Base-by-base conservation (phyloP, 768 basidiomycete species). In the Auriscalpium vulgare region DNA sequence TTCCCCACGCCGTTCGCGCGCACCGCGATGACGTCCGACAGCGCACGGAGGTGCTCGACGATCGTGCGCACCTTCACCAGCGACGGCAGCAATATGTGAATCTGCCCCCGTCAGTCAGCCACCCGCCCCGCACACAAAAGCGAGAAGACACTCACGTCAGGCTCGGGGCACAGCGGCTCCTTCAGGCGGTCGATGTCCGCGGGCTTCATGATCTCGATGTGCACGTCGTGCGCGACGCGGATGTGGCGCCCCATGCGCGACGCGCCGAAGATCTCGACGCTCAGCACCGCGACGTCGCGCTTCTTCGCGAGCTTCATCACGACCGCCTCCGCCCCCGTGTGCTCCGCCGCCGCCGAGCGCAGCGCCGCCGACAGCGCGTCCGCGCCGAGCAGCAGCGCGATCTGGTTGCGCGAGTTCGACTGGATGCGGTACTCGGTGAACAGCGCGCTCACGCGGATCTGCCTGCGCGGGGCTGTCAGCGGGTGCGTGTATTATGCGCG, bases 251-350 rank as follows among this genome's bases (percentile, higher is more conserved):
- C 88, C 34, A 80, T 74, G n/a, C 82, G 73, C 10, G 83, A 85
- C 51, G 79, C 69, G 0, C 82, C 84, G 46, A 73, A 75, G 57
- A 93, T 88, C 61, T 88, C 88, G 57, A 93, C 88, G 48, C 79
- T 83, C 10, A 93, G 76, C 37, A 89, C 80, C 1, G 90, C 87
- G 40, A 83, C 82, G 49, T 88, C 83, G 60, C 85, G 83, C 71
- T 91, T 91, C 75, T 95, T 95, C 10, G 91, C 88, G 3, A 94
- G 77, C 70, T 88, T 92, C 78, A 93, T 82, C 51, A 87, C 77
- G 37, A 89, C 79, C 43, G 90, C 84, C 23, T 83, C 83, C 0
- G 77, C 69, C 8, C 61, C 64, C 2, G 58, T 54, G 35, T 59
- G 58, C 40, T 57, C 54, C 3, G 55, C 62, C 0, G 67, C 62